Base-by-base conservation (phyloP, 2,329 filamentous ascomycete genomes). In the Clonostachys chloroleuca region DNA sequence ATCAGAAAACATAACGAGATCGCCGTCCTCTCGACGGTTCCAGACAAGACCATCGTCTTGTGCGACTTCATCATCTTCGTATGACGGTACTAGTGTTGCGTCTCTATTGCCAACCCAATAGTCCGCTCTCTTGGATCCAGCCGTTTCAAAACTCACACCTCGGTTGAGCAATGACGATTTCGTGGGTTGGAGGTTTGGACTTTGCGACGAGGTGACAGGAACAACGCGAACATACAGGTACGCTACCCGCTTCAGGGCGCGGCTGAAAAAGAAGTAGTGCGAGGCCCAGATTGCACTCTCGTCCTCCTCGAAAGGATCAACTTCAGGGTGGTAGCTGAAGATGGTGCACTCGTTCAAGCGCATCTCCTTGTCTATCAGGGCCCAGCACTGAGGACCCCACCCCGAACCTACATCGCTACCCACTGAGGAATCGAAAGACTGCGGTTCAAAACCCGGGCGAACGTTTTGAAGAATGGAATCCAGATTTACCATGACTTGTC, bases 201-300 rank as follows among this genome's bases (percentile, higher is more conserved):
- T 84, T 63, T 76, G 83, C 4, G 76, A 76, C 53, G 74, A 87
- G 59, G 87, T 84, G 56, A 86, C 86, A 49, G 82, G 92, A 42
- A 96, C 82, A n/a, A 89, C 92, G 51, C 92, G 86, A 42, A 96
- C 81, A 60, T 96, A 95, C 42, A 99, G 73, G 64, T 99, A 99
- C 51, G 90, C 92, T 16, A 99, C 92, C 40, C 94, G 84, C 73
- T 97, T 97, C 61, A 86, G 80, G 24, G 84, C 76, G 59, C 92
- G 92, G 74, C 95, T 96, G 78, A 96, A 97, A 67, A 97, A 95
- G 73, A 99, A 96, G 68, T 95, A 96, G 65, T 97, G 92, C 52
- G 92, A 78, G 44, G 89, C 91, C 92, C 92, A 99, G 52, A 99
- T 92, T 10, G 92, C 87, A 51, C 89, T 89, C 60, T 96, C 91